Percentiles rank a stretch among this genome's conserved stretches.
phyloP scores from a whole-genome alignment of 306 rosid genomes.

The Cucurbita argyrosperma region DNA sequence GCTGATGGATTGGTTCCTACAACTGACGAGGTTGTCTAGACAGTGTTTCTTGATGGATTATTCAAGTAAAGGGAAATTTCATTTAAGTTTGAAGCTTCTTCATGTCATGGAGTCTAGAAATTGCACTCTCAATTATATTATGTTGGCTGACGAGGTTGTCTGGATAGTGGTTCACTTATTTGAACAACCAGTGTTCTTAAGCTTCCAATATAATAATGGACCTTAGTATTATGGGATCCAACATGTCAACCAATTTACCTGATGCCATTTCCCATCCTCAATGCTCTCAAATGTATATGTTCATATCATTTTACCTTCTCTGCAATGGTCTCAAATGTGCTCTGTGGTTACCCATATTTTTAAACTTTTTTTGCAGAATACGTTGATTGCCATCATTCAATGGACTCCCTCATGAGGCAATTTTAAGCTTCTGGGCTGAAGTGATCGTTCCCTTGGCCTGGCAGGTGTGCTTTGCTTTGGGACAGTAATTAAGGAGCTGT shows the following conservation, averaged over 20 bases:
- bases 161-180: not conserved
- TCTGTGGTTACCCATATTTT: no score
- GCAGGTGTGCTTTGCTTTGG: no score
- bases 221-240: not conserved
- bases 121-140: slow-evolving; percentile 10
- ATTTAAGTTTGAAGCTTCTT: slow-evolving; percentile 6
- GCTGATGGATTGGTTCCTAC: slow-evolving; percentile 23
- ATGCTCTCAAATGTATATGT: not conserved
- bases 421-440: not conserved
- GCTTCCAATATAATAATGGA: not conserved
- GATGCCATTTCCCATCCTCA: not conserved
- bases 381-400: not conserved
- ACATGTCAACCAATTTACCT: not conserved
- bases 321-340: not conserved
- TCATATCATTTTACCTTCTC: not conserved
- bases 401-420: not conserved
- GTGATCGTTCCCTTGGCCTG: not conserved
- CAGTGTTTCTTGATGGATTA: slow-evolving; percentile 1
- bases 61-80: no score
- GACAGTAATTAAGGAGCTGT: not conserved
- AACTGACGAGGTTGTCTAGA: slow-evolving; percentile 35
- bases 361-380: not conserved
- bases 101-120: slow-evolving; percentile 22
- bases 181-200: not conserved
- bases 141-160: not conserved